A percentile compares a stretch with the other conserved stretches of the same genome.
Evolutionary conservation across 2,329 filamentous ascomycete genomes (phyloP).

Genomic region (Microdochium paspali): DNA sequence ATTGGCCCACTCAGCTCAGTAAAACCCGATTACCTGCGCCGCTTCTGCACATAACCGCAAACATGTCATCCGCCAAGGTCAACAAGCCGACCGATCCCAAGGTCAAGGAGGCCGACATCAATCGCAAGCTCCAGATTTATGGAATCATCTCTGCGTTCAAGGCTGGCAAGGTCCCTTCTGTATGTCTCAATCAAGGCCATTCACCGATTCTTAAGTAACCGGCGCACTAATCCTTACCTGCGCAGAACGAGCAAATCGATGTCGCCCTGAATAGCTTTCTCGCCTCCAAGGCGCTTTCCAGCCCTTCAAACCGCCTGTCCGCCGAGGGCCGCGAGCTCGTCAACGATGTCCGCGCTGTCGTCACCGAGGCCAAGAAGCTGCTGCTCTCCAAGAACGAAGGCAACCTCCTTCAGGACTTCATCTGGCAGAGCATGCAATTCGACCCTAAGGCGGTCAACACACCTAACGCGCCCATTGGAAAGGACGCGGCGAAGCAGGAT

Average conservation of each 20-base stretch:
- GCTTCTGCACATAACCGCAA: background rate
- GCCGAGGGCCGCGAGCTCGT: constrained; percentile 73
- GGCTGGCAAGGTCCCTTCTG: constrained; percentile 82
- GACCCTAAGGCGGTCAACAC: constrained; percentile 49
- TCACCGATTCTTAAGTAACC: constrained; percentile 2
- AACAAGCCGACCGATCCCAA: constrained; percentile 67
- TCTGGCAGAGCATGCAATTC: constrained; percentile 83
- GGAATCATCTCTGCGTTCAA: constrained; percentile 82
- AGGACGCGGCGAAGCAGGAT: constrained; percentile 71
- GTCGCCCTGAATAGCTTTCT: constrained; percentile 86
- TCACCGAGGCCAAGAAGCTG: constrained; percentile 71
- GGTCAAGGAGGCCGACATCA: constrained; percentile 78
- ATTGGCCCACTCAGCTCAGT: background rate
- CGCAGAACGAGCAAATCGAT: constrained; percentile 88
- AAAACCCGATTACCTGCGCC: background rate
- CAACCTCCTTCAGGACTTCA: constrained; percentile 90
- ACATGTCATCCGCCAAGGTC: constrained; percentile 32
- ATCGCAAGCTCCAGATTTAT: constrained; percentile 89
- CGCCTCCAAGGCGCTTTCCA: constrained; percentile 57
- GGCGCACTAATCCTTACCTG: background rate
- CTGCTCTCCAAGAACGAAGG: constrained; percentile 91
- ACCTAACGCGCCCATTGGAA: constrained; percentile 61
- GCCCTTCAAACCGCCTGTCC: constrained; percentile 70
- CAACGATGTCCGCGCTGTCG: constrained; percentile 65
- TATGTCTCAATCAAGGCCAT: constrained; percentile 33